Conservation (phyloP, 495 filamentous ascomycete genomes). For the Astrocystis sublimbata region DNA sequence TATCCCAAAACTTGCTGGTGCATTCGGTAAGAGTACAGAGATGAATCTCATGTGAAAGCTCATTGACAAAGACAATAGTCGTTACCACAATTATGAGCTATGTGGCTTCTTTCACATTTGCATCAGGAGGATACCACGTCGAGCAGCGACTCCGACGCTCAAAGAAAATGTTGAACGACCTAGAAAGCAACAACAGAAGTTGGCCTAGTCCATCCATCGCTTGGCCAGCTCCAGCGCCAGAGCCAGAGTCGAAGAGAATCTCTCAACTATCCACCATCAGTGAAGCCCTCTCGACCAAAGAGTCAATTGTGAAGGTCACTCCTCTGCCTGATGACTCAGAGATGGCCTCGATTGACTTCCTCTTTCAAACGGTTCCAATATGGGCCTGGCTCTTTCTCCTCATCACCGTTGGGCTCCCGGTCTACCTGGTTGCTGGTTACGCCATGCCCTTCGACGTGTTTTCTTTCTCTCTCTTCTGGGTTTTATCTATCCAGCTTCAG, state of each 20-base stretch:
- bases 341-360: slow-evolving; percentile 17
- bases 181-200: slow-evolving; percentile 26
- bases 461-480: slow-evolving; percentile 43
- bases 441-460: slow-evolving; percentile 37
- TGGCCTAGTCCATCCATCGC: slow-evolving; percentile 32
- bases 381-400: slow-evolving; percentile 27
- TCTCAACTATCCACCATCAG: slow-evolving; percentile 24
- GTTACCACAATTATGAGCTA: slow-evolving; percentile 25
- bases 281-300: slow-evolving; percentile 13
- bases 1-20: slow-evolving; percentile 38
- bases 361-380: slow-evolving; percentile 31
- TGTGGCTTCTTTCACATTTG: slow-evolving; percentile 19
- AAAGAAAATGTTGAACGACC: slow-evolving; percentile 15
- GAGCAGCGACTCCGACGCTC: slow-evolving; percentile 23
- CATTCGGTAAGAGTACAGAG: slow-evolving; percentile 36
- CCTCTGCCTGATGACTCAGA: neutral
- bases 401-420: slow-evolving; percentile 24
- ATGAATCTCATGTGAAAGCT: neutral
- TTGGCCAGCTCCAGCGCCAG: slow-evolving; percentile 23
- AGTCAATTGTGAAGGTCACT: slow-evolving; percentile 9
- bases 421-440: slow-evolving; percentile 24
- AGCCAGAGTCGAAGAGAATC: slow-evolving; percentile 10
- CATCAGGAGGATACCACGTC: slow-evolving; percentile 22
- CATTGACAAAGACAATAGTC: slow-evolving; percentile 21
- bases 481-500: slow-evolving; percentile 41